phyloP scores from a whole-genome alignment of 345 rosid species.

The Brassica rapa region DNA sequence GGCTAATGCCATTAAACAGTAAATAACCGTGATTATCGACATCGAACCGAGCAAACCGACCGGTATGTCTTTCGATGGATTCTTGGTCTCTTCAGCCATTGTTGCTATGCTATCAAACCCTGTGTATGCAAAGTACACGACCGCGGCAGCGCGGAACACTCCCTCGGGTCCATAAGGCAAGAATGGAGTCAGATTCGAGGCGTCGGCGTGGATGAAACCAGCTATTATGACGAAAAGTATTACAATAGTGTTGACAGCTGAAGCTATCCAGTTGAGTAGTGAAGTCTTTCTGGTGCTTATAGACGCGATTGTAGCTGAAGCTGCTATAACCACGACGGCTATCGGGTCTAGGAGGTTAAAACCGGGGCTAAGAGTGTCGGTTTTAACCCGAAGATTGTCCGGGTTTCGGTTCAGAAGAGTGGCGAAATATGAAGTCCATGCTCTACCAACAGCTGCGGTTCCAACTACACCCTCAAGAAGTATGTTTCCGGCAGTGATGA shows the following conservation, averaged over 20 bases:
- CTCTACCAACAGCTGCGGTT: slow-evolving; percentile 76
- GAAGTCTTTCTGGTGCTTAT: slow-evolving; percentile 61
- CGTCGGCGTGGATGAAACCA: slow-evolving; percentile 50
- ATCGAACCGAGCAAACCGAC: slow-evolving; percentile 69
- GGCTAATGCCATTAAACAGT: slow-evolving; percentile 52
- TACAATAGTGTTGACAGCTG: slow-evolving; percentile 50
- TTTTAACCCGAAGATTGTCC: slow-evolving; percentile 51
- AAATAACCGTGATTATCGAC: slow-evolving; percentile 42
- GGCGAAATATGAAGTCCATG: slow-evolving; percentile 87
- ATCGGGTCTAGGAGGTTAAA: slow-evolving; percentile 63
- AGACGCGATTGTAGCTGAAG: slow-evolving; percentile 49
- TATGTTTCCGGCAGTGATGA: slow-evolving; percentile 82
- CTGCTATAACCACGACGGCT: slow-evolving; percentile 43
- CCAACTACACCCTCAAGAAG: slow-evolving; percentile 70
- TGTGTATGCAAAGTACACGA: slow-evolving; percentile 63
- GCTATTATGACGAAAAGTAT: slow-evolving; percentile 54
- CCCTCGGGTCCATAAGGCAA: slow-evolving; percentile 57
- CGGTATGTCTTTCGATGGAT: slow-evolving; percentile 63
- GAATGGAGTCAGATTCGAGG: slow-evolving; percentile 43
- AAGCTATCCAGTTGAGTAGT: slow-evolving; percentile 57
- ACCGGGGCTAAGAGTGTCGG: slow-evolving; percentile 34
- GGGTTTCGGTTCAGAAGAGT: slow-evolving; percentile 66
- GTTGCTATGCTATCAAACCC: slow-evolving; percentile 71
- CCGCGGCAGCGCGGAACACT: slow-evolving; percentile 52
- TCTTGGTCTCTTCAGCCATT: slow-evolving; percentile 66